A percentile compares a stretch with the other conserved stretches of the same genome.
Conservation (phyloP, 345 rosid genomes). For the Salix exigua region DNA sequence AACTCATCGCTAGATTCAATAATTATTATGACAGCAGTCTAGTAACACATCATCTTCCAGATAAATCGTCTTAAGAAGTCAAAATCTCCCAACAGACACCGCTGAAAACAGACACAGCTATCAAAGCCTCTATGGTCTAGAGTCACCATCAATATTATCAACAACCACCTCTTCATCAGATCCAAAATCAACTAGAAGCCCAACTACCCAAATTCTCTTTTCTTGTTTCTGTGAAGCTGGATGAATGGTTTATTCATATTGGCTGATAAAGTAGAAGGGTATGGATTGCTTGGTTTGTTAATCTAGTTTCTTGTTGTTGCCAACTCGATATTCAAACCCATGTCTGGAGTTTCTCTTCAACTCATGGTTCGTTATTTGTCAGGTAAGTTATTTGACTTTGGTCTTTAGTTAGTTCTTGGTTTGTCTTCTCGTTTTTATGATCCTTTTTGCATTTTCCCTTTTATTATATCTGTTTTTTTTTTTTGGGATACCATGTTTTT, state of each 20-base stretch:
- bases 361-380: conserved; percentile 37
- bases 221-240: conserved; percentile 4
- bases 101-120: not conserved
- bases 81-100: not conserved
- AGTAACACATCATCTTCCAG: not conserved
- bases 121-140: conserved; percentile 37
- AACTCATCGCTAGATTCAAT: not conserved
- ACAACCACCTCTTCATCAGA: conserved; percentile 25
- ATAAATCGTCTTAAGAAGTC: not conserved
- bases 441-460: not conserved
- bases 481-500: not conserved
- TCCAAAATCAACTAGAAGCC: conserved; percentile 36
- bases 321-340: conserved; percentile 23
- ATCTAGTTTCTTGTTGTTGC: not conserved
- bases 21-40: not conserved
- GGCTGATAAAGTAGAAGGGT: conserved; percentile 8
- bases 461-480: not conserved
- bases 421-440: not conserved
- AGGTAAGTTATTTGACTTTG: conserved; percentile 37
- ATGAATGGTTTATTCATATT: conserved; percentile 1
- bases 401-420: not conserved
- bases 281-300: conserved; percentile 7
- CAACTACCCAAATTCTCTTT: conserved; percentile 24
- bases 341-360: conserved; percentile 41
- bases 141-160: conserved; percentile 38